Base-by-base conservation (phyloP, 1,284 basidiomycete genomes). In the Schizophyllum amplum region DNA sequence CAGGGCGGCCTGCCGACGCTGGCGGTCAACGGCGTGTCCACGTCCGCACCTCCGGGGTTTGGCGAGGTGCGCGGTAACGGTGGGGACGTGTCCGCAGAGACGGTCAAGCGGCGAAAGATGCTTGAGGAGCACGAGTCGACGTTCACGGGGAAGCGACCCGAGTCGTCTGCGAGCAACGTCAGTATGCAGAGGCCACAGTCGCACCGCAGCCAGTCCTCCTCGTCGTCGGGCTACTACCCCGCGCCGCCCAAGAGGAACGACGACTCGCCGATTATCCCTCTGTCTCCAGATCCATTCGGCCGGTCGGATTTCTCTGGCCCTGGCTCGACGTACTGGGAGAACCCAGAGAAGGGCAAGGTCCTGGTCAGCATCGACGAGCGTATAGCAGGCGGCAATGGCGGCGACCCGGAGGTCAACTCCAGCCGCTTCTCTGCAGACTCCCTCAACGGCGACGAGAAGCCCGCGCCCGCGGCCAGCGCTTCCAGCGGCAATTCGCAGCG, bases 381-480 rank as follows among this genome's bases (percentile, higher is more conserved):
- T 33, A 33, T 33, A 13, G 27, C 27, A 6, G 27, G 27, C 27
- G 27, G 27, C 27, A 33, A 33, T 33, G 27, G 27, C 27, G n/a
- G 22, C 55, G 27, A 20, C 55, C 27, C 48, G 51, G 51, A 46
- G 47, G 51, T 49, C n/a, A 20, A n/a, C 47, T n/a, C 47, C 6
- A 90, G 87, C 64, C 80, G 88, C 53, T 90, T 90, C 69, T 90
- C 87, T 0, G 69, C 80, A 24, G 87, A 90, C 65, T 90, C 88
- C 2, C 67, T 77, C 7, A 72, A 74, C 5, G 78, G 73, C 47
- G 77, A 80, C 7, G 66, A 72, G 27, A 33, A 33, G 13, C 27
- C 27, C 20, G 55, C 71, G 7, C 57, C 55, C 33, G 64, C 69
- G n/a, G 47, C 22, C 5, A 46, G 20, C 56, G 60, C 59, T 55